These are phyloP conservation scores for Plectosphaerella sp. DNA, from an alignment of 2,329 filamentous ascomycete species.

Conservation along the genomic window DNA sequence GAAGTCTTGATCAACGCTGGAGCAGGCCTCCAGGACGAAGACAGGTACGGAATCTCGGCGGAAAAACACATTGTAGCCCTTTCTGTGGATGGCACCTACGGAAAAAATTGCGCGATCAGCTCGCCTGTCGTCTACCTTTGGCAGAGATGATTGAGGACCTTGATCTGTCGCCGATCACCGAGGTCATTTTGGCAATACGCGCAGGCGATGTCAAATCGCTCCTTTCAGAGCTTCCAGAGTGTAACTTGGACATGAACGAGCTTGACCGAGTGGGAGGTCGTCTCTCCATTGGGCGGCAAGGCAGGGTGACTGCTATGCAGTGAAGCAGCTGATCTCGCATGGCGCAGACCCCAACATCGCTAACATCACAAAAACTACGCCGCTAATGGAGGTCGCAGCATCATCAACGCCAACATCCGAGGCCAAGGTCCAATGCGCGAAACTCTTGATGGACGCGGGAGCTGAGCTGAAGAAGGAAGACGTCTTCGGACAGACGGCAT, in stretches of 20 bases:
- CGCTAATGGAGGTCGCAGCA: background rate
- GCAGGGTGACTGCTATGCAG: background rate
- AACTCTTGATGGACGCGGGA: background rate
- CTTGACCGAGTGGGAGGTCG: no score
- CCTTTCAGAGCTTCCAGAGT: no score
- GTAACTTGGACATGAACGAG: no score
- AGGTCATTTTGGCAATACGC: background rate
- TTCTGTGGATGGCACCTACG: background rate
- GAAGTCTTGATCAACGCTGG: no score
- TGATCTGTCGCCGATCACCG: background rate
- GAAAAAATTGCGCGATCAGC: background rate
- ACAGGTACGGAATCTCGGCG: background rate
- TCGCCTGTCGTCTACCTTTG: background rate
- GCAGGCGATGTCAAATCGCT: background rate
- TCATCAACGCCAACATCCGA: background rate
- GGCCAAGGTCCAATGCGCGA: no score
- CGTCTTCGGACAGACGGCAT: background rate
- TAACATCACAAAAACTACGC: background rate
- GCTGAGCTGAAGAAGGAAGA: background rate
- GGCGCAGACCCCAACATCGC: background rate
- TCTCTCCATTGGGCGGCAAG: no score
- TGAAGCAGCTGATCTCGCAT: background rate
- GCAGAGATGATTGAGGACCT: background rate
- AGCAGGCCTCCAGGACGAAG: no score
- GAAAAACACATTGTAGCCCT: background rate